Percentiles rank a stretch among this genome's conserved stretches.
These are phyloP conservation scores for Gelatoporia subvermispora DNA, from an alignment of 768 basidiomycete species.

Conservation along the genomic window DNA sequence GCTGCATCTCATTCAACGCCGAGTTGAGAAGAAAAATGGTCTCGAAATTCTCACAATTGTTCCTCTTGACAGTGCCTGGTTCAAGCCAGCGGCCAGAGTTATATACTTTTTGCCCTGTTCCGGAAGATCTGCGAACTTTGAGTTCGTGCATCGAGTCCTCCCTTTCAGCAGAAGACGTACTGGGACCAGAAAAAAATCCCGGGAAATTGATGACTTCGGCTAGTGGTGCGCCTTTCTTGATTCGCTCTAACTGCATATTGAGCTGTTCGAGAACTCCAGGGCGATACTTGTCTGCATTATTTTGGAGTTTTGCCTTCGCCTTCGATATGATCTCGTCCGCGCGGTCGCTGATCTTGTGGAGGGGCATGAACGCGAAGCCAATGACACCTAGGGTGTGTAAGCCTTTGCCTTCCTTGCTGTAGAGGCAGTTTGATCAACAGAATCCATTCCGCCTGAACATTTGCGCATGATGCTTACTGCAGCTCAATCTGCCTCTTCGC, in stretches of 20 bases:
- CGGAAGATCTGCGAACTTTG: slow-evolving; percentile 23
- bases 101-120: slow-evolving; percentile 39
- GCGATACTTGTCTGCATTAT: slow-evolving; percentile 16
- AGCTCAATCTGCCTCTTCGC: slow-evolving; percentile 26
- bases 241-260: slow-evolving; percentile 31
- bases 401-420: slow-evolving; percentile 20
- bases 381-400: slow-evolving; percentile 24
- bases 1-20: slow-evolving; percentile 16
- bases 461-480: slow-evolving; percentile 23
- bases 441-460: not conserved
- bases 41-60: slow-evolving; percentile 34
- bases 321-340: slow-evolving; percentile 19
- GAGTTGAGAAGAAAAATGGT: not conserved
- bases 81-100: slow-evolving; percentile 31
- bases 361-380: slow-evolving; percentile 19
- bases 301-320: slow-evolving; percentile 20
- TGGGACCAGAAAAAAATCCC: slow-evolving; percentile 17
- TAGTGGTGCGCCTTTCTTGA: slow-evolving; percentile 22
- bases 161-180: slow-evolving; percentile 13
- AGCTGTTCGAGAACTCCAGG: slow-evolving; percentile 38
- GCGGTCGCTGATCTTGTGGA: slow-evolving; percentile 16
- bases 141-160: not conserved
- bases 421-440: not conserved
- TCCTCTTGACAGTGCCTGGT: slow-evolving; percentile 45
- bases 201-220: slow-evolving; percentile 31